Percentiles rank a stretch among this genome's conserved stretches.
Evolutionary conservation across 140 eudicot species (phyloP).

Genomic region (Senecio squalidus): DNA sequence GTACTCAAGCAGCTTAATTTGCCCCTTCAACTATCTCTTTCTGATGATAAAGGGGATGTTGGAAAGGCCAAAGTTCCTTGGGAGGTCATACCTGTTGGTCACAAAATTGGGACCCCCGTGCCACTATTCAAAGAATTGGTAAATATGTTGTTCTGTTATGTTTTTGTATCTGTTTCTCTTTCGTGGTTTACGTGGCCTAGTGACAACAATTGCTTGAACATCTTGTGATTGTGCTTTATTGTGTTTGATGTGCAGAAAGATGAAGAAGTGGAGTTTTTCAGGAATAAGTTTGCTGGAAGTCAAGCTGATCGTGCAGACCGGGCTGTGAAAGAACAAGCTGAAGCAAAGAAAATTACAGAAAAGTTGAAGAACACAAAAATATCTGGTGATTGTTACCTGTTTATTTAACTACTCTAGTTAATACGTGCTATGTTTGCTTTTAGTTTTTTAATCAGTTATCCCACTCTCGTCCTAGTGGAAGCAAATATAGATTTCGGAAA

Average conservation of each 20-base stretch:
- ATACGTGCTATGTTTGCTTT: conserved; percentile 6
- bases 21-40: conserved; percentile 61
- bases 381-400: conserved; percentile 44
- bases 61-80: conserved; percentile 73
- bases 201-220: conserved; percentile 1
- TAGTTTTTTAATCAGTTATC: not conserved
- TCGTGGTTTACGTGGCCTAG: not conserved
- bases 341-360: conserved; percentile 62
- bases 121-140: conserved; percentile 94
- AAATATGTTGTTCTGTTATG: conserved; percentile 10
- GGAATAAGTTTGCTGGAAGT: conserved; percentile 94
- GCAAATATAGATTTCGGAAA: not conserved
- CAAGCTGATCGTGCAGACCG: conserved; percentile 99
- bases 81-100: conserved; percentile 74
- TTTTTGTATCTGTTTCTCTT: not conserved
- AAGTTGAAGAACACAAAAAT: conserved; percentile 59
- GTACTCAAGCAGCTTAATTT: conserved; percentile 87
- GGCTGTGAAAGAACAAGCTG: conserved; percentile 81
- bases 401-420: not conserved
- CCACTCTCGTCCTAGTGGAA: not conserved
- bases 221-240: not conserved
- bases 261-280: conserved; percentile 62
- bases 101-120: conserved; percentile 81
- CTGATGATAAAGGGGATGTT: conserved; percentile 66
- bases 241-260: conserved; percentile 55